A percentile compares a stretch with the other conserved stretches of the same genome.
Conservation (phyloP, 805 yeast species). For the Suhomyces vadensis region DNA sequence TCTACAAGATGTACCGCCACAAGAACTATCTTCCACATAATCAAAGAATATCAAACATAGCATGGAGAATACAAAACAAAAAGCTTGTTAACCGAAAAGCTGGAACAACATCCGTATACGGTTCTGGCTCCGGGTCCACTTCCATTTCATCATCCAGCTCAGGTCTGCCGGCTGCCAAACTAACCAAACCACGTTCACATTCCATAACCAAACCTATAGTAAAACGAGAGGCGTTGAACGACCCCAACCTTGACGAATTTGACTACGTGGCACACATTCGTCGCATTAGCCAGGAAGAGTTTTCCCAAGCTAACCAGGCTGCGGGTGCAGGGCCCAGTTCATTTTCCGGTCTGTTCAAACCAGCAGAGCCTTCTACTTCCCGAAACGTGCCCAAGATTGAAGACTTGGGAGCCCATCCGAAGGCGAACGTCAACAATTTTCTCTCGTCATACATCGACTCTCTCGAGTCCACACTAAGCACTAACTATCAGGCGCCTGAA, state of each 20-base stretch:
- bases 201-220: slow-evolving; percentile 1
- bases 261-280: slow-evolving; percentile 49
- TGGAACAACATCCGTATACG: background rate
- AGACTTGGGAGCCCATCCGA: slow-evolving; percentile 2
- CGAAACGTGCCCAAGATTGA: slow-evolving; percentile 7
- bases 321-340: background rate
- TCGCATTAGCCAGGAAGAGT: slow-evolving; percentile 42
- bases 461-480: slow-evolving; percentile 37
- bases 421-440: slow-evolving; percentile 21
- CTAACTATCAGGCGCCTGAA: slow-evolving; percentile 18
- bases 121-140: background rate
- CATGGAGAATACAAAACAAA: slow-evolving; percentile 46
- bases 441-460: slow-evolving; percentile 40
- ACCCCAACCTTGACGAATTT: slow-evolving; percentile 40
- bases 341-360: background rate
- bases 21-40: slow-evolving; percentile 44
- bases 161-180: slow-evolving; percentile 2
- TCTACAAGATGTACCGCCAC: slow-evolving; percentile 43
- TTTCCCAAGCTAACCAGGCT: slow-evolving; percentile 11
- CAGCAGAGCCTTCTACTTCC: background rate
- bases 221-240: slow-evolving; percentile 14
- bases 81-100: slow-evolving; percentile 21
- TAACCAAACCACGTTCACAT: slow-evolving; percentile 3
- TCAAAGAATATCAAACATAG: slow-evolving; percentile 42
- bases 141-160: background rate